These are phyloP conservation scores for Moelleriella libera DNA, from an alignment of 2,329 filamentous ascomycete species.

Conservation along the genomic window DNA sequence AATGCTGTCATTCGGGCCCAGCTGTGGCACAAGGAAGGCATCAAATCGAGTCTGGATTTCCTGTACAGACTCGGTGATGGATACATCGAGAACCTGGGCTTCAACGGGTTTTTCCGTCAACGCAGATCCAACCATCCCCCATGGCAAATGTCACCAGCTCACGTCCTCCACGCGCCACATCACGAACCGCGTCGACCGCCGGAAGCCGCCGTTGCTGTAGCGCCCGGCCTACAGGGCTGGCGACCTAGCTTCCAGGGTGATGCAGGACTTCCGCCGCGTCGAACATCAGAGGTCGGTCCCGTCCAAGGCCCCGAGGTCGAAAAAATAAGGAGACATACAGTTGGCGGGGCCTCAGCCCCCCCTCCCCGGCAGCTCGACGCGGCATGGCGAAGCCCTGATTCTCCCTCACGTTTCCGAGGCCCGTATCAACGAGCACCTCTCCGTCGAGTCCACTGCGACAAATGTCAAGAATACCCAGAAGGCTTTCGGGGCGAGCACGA, in stretches of 20 bases:
- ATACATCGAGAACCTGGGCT: slow-evolving; percentile 19
- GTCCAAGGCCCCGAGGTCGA: slow-evolving; percentile 5
- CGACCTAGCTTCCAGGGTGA: slow-evolving; percentile 6
- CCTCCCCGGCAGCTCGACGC: slow-evolving; percentile 23
- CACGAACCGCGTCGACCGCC: slow-evolving; percentile 4
- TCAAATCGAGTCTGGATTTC: slow-evolving; percentile 34
- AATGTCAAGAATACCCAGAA: slow-evolving; percentile 70
- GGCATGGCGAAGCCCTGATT: slow-evolving; percentile 26
- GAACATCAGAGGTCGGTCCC: slow-evolving; percentile 4
- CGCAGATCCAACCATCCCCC: slow-evolving; percentile 2
- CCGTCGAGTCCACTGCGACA: slow-evolving; percentile 59
- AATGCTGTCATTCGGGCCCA: slow-evolving; percentile 31
- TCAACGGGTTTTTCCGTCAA: slow-evolving; percentile 18
- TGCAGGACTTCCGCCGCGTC: slow-evolving; percentile 1
- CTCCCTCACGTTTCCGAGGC: slow-evolving; percentile 18
- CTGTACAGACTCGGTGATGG: slow-evolving; percentile 32
- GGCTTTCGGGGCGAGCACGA: slow-evolving; percentile 90
- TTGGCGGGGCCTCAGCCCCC: slow-evolving; percentile 30
- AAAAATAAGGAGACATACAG: slow-evolving; percentile 25
- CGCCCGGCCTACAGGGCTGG: slow-evolving; percentile 4
- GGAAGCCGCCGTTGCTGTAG: neutral
- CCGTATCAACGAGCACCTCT: slow-evolving; percentile 42
- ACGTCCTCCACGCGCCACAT: slow-evolving; percentile 1
- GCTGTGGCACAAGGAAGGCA: slow-evolving; percentile 30
- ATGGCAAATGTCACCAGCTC: slow-evolving; percentile 6